Evolutionary conservation across 2,329 filamentous ascomycete species (phyloP).

Genomic region (Fusarium brevicatenulatum): DNA sequence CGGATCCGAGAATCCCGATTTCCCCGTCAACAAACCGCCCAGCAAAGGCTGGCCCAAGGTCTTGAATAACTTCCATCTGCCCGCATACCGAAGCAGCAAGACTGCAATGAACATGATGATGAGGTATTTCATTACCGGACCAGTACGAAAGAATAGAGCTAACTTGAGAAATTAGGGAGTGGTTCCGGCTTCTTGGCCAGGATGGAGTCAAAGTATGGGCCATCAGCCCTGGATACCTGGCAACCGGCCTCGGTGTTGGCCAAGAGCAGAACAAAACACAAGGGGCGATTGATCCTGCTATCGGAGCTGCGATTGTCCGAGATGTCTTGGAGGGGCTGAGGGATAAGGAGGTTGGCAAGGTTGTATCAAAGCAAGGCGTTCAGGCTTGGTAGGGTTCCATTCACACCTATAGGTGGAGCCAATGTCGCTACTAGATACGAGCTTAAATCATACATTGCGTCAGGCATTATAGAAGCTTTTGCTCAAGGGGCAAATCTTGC

Average conservation of each 20-base stretch:
- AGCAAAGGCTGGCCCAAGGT: neutral
- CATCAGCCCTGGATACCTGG: neutral
- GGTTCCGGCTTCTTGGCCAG: neutral
- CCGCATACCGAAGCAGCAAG: neutral
- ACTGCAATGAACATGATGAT: neutral
- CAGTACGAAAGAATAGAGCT: neutral
- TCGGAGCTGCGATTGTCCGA: neutral
- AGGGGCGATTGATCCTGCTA: neutral
- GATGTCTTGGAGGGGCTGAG: neutral
- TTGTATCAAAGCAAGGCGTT: neutral
- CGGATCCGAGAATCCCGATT: neutral
- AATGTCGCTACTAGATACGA: neutral
- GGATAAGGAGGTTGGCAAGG: neutral
- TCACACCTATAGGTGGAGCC: too few species aligned
- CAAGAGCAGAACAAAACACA: neutral
- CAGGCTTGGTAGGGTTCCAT: neutral
- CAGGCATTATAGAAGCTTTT: too few species aligned
- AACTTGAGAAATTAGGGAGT: neutral
- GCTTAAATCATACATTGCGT: neutral
- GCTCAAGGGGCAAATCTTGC: too few species aligned
- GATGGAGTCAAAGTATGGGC: neutral
- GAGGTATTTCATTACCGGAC: rapidly evolving
- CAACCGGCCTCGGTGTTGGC: neutral
- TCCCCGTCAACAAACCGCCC: neutral
- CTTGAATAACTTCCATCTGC: neutral